A percentile compares a stretch with the other conserved stretches of the same genome.
Conservation (phyloP, 108 stramenopile genomes). For the Cyclotella sp. region DNA sequence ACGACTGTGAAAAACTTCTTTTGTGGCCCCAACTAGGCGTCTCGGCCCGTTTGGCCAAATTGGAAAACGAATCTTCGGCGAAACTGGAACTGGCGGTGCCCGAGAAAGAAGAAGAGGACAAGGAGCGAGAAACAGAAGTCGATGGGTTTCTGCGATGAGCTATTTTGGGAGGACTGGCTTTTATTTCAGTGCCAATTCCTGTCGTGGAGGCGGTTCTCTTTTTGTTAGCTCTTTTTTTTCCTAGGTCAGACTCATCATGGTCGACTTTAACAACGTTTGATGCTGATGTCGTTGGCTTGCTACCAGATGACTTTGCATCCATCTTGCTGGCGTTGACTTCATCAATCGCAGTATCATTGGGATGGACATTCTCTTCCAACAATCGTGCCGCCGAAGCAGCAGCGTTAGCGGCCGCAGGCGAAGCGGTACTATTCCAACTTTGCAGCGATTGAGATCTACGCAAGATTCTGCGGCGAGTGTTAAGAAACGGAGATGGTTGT, state of each 20-base stretch:
- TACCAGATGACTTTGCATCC: neutral
- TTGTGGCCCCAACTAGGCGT: too few species aligned
- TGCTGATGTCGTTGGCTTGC: neutral
- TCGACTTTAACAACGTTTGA: slow-evolving; percentile 9
- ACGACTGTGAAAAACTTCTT: too few species aligned
- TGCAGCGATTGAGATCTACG: neutral
- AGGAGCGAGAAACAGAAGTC: neutral
- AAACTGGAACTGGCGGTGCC: neutral
- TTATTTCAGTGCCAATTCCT: neutral
- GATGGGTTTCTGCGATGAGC: neutral
- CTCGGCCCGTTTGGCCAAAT: too few species aligned
- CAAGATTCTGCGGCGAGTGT: neutral
- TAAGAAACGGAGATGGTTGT: neutral
- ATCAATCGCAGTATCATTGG: slow-evolving; percentile 23
- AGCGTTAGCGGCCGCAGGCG: neutral
- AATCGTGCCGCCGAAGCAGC: slow-evolving; percentile 1
- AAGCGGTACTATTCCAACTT: too few species aligned
- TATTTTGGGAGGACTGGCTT: slow-evolving; percentile 39
- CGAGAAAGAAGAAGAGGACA: neutral
- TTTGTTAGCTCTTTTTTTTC: slow-evolving; percentile 8
- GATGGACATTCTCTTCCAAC: slow-evolving; percentile 48
- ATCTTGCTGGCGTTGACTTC: neutral
- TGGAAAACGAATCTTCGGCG: neutral
- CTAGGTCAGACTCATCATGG: neutral
- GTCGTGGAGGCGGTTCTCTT: slow-evolving; percentile 31